These are phyloP conservation scores for Alternaria brassicicola DNA, from an alignment of 2,329 filamentous ascomycete species.

Conservation along the genomic window DNA sequence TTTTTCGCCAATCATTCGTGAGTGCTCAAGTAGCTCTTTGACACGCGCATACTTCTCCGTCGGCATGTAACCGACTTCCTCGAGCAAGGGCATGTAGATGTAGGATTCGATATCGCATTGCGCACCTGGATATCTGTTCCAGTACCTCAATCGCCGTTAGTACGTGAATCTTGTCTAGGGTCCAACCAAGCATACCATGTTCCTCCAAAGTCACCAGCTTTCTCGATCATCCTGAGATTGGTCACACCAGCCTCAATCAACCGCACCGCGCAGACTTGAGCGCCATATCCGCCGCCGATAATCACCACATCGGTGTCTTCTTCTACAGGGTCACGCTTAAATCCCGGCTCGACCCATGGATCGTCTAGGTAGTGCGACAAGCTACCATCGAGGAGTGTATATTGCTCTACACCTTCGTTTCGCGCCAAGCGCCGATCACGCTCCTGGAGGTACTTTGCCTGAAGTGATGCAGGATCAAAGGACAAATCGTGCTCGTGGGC, in stretches of 20 bases:
- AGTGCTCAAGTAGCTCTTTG: slow-evolving; percentile 56
- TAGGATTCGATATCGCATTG: slow-evolving; percentile 40
- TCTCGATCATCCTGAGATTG: slow-evolving; percentile 52
- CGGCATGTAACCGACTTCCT: slow-evolving; percentile 57
- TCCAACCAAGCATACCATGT: slow-evolving; percentile 46
- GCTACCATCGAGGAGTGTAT: slow-evolving; percentile 34
- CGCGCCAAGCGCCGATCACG: slow-evolving; percentile 37
- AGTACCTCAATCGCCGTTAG: slow-evolving; percentile 42
- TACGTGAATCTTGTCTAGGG: slow-evolving; percentile 5
- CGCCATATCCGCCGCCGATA: slow-evolving; percentile 55
- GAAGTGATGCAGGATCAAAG: slow-evolving; percentile 34
- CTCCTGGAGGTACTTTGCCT: slow-evolving; percentile 37
- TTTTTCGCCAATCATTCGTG: slow-evolving; percentile 52
- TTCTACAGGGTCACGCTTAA: slow-evolving; percentile 33
- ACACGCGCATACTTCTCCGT: slow-evolving; percentile 56
- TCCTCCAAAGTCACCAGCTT: slow-evolving; percentile 54
- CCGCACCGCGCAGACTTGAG: slow-evolving; percentile 49
- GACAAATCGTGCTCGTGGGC: slow-evolving; percentile 22
- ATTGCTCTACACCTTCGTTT: slow-evolving; percentile 37
- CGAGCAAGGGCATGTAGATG: slow-evolving; percentile 34
- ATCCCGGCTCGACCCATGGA: slow-evolving; percentile 36
- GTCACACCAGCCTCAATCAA: slow-evolving; percentile 44
- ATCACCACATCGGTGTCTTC: slow-evolving; percentile 44
- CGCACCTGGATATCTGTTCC: slow-evolving; percentile 46
- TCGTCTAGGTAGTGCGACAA: slow-evolving; percentile 35